phyloP scores from a whole-genome alignment of 2,329 filamentous ascomycete species.

The Penicillium sp. region DNA sequence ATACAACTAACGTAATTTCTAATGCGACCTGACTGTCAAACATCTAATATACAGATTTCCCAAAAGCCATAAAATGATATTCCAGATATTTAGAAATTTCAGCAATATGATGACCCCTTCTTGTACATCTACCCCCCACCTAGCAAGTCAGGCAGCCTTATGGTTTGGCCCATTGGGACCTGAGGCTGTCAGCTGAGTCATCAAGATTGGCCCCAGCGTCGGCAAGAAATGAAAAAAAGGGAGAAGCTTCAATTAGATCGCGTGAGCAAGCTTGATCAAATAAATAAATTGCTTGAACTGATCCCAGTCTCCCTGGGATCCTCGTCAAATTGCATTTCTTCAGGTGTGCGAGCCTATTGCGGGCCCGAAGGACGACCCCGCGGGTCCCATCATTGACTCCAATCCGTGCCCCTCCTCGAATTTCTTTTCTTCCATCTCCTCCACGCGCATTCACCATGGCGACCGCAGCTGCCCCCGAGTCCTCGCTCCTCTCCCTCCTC shows the following conservation, averaged over 20 bases:
- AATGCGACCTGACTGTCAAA: too few species aligned
- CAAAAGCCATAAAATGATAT: too few species aligned
- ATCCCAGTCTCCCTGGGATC: constrained; percentile 21
- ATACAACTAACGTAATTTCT: too few species aligned
- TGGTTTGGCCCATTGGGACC: too few species aligned
- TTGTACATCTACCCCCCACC: too few species aligned
- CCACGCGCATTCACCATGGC: constrained; percentile 35
- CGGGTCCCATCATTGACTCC: constrained; percentile 32
- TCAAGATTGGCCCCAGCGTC: constrained; percentile 10
- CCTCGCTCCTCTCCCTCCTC: constrained; percentile 50
- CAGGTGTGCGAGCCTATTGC: constrained; percentile 28
- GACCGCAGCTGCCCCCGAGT: constrained; percentile 43
- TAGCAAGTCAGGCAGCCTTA: too few species aligned
- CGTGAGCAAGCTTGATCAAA: constrained; percentile 4
- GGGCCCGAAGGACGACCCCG: constrained; percentile 31
- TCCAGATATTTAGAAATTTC: too few species aligned
- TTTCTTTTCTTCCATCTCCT: constrained; percentile 32
- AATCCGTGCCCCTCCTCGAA: constrained; percentile 37
- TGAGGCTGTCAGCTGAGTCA: constrained; percentile 15
- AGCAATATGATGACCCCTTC: too few species aligned
- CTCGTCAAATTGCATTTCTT: constrained; percentile 25
- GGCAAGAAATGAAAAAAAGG: constrained; percentile 11
- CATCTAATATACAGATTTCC: too few species aligned
- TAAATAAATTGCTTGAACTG: constrained; percentile 5
- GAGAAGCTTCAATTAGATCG: not conserved